phyloP scores from a whole-genome alignment of 306 rosid species.

The Prosopis cineraria region DNA sequence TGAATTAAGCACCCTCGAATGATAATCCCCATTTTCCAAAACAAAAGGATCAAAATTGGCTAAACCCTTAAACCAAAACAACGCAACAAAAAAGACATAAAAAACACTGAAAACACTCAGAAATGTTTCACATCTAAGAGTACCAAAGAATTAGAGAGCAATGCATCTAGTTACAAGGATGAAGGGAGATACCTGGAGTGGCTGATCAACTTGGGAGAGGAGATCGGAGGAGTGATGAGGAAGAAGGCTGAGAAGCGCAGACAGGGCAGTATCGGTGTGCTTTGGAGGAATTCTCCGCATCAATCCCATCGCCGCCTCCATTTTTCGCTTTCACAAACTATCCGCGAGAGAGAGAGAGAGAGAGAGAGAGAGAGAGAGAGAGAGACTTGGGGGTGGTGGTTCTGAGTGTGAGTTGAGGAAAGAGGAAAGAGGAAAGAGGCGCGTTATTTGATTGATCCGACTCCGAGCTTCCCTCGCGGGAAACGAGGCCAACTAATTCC shows the following conservation, averaged over 20 bases:
- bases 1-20: background rate
- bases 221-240: constrained; percentile 96
- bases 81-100: background rate
- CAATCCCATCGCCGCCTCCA: constrained; percentile 99
- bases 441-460: background rate
- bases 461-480: constrained; percentile 5
- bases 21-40: background rate
- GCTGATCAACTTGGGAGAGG: constrained; percentile 96
- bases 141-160: background rate
- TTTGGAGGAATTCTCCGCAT: constrained; percentile 91
- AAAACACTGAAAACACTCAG: background rate
- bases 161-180: background rate
- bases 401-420: background rate
- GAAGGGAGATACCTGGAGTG: constrained; percentile 74
- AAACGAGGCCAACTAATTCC: background rate
- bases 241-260: constrained; percentile 88
- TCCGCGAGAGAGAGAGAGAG: background rate
- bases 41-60: background rate
- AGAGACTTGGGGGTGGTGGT: background rate
- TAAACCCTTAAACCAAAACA: background rate
- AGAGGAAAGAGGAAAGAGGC: background rate
- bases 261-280: constrained; percentile 87
- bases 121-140: no score
- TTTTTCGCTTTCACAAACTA: no score
- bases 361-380: background rate